Evolutionary conservation across 2,329 filamentous ascomycete genomes (phyloP).

Genomic region (Verticillium nonalfalfae): DNA sequence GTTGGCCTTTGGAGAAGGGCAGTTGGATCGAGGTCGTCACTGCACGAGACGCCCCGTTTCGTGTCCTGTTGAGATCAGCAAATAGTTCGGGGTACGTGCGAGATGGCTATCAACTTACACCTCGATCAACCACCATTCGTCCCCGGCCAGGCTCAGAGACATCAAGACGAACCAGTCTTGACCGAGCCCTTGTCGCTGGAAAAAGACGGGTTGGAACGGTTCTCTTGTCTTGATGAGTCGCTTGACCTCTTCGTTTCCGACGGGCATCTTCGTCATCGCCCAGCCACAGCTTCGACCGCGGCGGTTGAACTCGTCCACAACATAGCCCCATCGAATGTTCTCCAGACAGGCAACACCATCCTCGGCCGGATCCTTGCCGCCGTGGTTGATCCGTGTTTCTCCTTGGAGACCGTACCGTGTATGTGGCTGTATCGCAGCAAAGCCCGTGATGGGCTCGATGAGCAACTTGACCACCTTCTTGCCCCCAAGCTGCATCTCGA

Average conservation of each 20-base stretch:
- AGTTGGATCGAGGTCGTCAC: conserved; percentile 20
- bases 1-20: conserved; percentile 34
- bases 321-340: conserved; percentile 52
- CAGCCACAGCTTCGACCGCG: conserved; percentile 60
- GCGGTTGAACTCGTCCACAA: conserved; percentile 55
- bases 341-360: conserved; percentile 55
- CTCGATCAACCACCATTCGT: conserved; percentile 73
- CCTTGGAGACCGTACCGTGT: conserved; percentile 47
- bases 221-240: conserved; percentile 57
- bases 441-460: conserved; percentile 75
- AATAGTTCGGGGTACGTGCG: not conserved
- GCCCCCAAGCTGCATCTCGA: conserved; percentile 66
- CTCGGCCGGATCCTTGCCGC: conserved; percentile 45
- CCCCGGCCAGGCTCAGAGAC: conserved; percentile 64
- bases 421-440: conserved; percentile 63
- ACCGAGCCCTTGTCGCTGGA: conserved; percentile 67
- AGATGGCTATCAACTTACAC: conserved; percentile 35
- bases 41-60: conserved; percentile 15
- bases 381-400: conserved; percentile 59
- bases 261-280: conserved; percentile 42
- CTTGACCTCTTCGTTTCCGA: conserved; percentile 49
- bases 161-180: conserved; percentile 66
- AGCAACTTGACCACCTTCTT: conserved; percentile 53
- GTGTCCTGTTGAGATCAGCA: conserved; percentile 16
- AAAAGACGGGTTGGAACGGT: conserved; percentile 59